Evolutionary conservation across 208 protist genomes (phyloP).

Genomic region (Crithidia fasciculata): DNA sequence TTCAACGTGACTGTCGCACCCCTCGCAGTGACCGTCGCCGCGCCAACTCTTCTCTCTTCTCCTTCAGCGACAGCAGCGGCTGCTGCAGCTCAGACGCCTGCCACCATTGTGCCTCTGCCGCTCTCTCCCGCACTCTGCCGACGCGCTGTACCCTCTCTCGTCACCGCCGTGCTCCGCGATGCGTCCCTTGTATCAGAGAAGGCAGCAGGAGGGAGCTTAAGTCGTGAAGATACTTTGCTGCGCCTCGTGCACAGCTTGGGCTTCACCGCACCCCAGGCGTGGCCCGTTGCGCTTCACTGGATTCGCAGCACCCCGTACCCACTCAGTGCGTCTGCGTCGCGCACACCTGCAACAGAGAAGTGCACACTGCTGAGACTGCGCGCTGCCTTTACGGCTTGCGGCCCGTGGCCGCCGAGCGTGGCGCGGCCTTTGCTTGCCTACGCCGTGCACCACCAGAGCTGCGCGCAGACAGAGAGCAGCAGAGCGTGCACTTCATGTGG

Average conservation of each 20-base stretch:
- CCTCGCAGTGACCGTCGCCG: neutral
- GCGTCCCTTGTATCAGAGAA: constrained; percentile 1
- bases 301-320: constrained; percentile 22
- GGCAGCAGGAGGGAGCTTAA: neutral
- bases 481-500: neutral
- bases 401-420: constrained; percentile 20
- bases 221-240: constrained; percentile 18
- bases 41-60: neutral
- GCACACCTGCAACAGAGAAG: neutral
- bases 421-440: constrained; percentile 20
- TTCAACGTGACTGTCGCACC: neutral
- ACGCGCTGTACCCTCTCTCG: constrained; percentile 9
- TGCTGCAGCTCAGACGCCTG: too few species aligned
- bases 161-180: constrained; percentile 23
- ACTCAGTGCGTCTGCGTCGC: neutral
- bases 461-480: neutral
- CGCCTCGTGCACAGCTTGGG: constrained; percentile 19
- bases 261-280: constrained; percentile 24
- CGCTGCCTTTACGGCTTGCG: constrained; percentile 20
- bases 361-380: constrained; percentile 25
- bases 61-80: neutral
- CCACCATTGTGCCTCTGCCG: neutral
- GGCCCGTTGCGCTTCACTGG: constrained; percentile 14
- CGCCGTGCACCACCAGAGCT: constrained; percentile 6
- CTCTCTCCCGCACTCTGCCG: constrained; percentile 5